Base-by-base conservation (phyloP, 2,329 filamentous ascomycete genomes). In the Juglanconis sp. region DNA sequence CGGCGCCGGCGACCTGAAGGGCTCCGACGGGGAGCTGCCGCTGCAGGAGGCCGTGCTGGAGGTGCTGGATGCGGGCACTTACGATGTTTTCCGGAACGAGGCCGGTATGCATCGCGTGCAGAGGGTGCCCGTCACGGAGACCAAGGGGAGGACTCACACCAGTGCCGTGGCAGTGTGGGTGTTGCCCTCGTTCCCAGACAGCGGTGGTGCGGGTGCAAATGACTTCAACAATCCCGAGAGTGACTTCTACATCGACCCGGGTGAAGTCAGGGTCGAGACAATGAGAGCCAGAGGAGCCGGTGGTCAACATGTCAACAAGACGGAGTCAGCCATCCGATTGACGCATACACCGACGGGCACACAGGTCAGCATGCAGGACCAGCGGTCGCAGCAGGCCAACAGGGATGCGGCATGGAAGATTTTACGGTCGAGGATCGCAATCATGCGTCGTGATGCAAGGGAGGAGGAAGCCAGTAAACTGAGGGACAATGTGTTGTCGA, bases 281-380 rank as follows among this genome's bases (percentile, higher is more conserved):
- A 96, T 98, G 93, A 85, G 93, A 15, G 92, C 95, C 0, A 81
- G 91, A 50, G 95, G 95, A 62, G 94, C 95, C 0, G 95, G 95
- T 36, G 95, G 95, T 1, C 95, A 99, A 77, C 95, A 99, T 75
- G 95, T 99, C 71, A 99, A 99, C 77, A 97, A 94, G 73, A 99
- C 95, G 0, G 95, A 99, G 77, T 96, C 92, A 35, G 95, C 95
- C 3, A 91, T 99, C 63, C 88, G 95, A 9, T 81, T 99, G 68
- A 98, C 93, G 2, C 95, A 99, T 77, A 75, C 89, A 6, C 95
- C 95, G 2, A 96, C 92, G 1, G 90, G 90, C 49, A 95, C 87
- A 0, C 86, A 91, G 2, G 93, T 98, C 13, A 88, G 88, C 11
- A 96, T 98, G 83, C 95, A 99, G 74, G 95, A 99, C 72, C 88